A percentile compares a stretch with the other conserved stretches of the same genome.
These are phyloP conservation scores for sweet orange (Citrus sinensis) DNA, from an alignment of 345 rosid genomes.

Conservation along the genomic window DVS_A1.0 CM039162.1:17805501-17806000, in stretches of 20 bases:
- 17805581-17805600: background rate
- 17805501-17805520: background rate
- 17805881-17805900: background rate
- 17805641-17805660: constrained; percentile 84
- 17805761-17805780: constrained; percentile 93
- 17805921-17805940: background rate
- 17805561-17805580: background rate
- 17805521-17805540: background rate
- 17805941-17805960: background rate
- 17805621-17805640: constrained; percentile 78
- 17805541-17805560: background rate
- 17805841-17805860: background rate
- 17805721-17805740: constrained; percentile 79
- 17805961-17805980: constrained; percentile 3
- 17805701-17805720: constrained; percentile 89
- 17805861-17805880: background rate
- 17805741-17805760: constrained; percentile 96
- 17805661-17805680: constrained; percentile 98
- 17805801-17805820: constrained; percentile 78
- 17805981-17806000: background rate
- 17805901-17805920: background rate
- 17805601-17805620: constrained; percentile 62
- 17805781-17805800: constrained; percentile 85
- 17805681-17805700: constrained; percentile 88
- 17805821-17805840: background rate